Conservation (phyloP, 805 yeast species). For the Ogataea parapolymorpha region DNA sequence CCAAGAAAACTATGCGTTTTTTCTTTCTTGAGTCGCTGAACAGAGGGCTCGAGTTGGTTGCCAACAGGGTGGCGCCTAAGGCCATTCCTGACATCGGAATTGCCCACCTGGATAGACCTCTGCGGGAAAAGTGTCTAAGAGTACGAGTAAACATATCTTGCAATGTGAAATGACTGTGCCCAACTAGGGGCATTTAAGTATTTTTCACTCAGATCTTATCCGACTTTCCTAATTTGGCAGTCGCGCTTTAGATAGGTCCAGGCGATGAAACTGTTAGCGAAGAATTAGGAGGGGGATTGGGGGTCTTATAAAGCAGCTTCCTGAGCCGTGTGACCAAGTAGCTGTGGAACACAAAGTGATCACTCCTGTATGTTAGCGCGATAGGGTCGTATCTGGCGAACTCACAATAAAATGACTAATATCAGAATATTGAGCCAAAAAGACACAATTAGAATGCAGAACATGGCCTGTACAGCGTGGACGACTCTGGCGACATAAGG, state of each 20-base stretch:
- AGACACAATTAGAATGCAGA: slow-evolving; percentile 14
- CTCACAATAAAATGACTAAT: slow-evolving; percentile 16
- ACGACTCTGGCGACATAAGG: slow-evolving; percentile 2
- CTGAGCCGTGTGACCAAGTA: slow-evolving; percentile 6
- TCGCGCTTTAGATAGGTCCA: slow-evolving; percentile 2
- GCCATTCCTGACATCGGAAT: slow-evolving; percentile 8
- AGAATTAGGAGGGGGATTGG: slow-evolving; percentile 3
- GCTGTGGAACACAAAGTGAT: slow-evolving; percentile 14
- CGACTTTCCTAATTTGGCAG: slow-evolving; percentile 13
- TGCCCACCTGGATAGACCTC: background rate
- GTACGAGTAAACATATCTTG: slow-evolving; percentile 4
- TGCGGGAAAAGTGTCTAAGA: slow-evolving; percentile 2
- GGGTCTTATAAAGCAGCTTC: slow-evolving; percentile 4
- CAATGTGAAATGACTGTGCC: background rate
- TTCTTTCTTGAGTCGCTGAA: slow-evolving; percentile 19
- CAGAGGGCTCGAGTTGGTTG: slow-evolving; percentile 3
- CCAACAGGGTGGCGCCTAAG: slow-evolving; percentile 4
- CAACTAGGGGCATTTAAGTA: background rate
- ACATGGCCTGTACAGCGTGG: slow-evolving; percentile 4
- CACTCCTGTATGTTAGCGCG: slow-evolving; percentile 5
- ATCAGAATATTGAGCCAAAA: slow-evolving; percentile 15
- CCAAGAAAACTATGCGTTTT: slow-evolving; percentile 23
- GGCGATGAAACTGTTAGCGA: slow-evolving; percentile 16
- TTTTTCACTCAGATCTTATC: slow-evolving; percentile 8
- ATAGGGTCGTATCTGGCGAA: background rate